These are phyloP conservation scores for Linum lewisii DNA, from an alignment of 345 rosid genomes.

Conservation along the genomic window DNA sequence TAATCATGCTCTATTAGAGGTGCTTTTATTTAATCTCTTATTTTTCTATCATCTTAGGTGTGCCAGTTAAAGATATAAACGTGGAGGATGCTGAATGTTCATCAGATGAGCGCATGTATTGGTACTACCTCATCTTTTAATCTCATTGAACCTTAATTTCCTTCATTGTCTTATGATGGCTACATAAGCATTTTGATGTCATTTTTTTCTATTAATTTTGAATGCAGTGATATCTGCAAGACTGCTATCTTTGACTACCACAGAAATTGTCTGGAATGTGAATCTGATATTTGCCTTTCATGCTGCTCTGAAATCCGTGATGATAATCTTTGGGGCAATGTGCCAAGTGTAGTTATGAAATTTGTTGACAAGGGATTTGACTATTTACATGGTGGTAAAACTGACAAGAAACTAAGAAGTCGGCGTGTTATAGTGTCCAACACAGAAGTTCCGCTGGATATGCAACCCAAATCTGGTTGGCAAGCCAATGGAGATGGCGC, in stretches of 20 bases:
- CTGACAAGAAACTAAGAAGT: neutral
- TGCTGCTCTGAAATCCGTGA: constrained; percentile 42
- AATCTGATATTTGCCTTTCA: constrained; percentile 47
- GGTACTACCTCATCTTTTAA: neutral
- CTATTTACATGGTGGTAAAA: constrained; percentile 34
- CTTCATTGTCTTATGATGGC: constrained; percentile 2
- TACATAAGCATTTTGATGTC: neutral
- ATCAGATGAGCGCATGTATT: neutral
- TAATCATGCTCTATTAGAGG: too few species aligned
- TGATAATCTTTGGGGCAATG: too few species aligned
- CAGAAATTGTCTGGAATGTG: constrained; percentile 41
- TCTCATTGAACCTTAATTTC: constrained; percentile 12
- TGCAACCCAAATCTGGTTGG: constrained; percentile 23
- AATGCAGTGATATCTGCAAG: constrained; percentile 43
- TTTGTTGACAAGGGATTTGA: constrained; percentile 9
- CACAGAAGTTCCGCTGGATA: constrained; percentile 11
- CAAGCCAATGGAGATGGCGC: constrained; percentile 42
- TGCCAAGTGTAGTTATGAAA: neutral
- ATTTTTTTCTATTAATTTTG: neutral
- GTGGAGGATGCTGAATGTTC: neutral
- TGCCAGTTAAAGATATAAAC: neutral
- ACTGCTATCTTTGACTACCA: constrained; percentile 45
- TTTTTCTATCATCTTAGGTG: neutral
- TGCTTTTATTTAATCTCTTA: neutral
- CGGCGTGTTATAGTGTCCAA: neutral